Conservation (phyloP, 2,329 filamentous ascomycete genomes). For the Nannizziopsis arthrosporioides region DNA sequence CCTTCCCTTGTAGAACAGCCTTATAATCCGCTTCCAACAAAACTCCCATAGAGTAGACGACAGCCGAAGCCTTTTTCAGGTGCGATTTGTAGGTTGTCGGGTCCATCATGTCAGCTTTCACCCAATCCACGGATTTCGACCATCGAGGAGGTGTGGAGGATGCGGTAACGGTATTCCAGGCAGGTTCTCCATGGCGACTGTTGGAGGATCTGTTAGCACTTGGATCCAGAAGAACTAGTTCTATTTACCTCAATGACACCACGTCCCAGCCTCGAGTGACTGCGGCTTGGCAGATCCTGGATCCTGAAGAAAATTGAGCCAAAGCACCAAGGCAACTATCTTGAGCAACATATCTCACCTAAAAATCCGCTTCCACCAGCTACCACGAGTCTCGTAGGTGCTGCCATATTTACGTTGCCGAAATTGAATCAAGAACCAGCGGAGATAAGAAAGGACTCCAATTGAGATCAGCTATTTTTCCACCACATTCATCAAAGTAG, state of each 20-base stretch:
- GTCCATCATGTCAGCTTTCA: constrained; percentile 73
- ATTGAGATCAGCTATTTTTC: no score
- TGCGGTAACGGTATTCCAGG: constrained; percentile 69
- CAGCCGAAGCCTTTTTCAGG: constrained; percentile 65
- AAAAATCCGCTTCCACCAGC: constrained; percentile 91
- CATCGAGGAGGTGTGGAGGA: constrained; percentile 63
- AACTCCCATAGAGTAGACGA: constrained; percentile 93
- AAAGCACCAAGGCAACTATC: background rate
- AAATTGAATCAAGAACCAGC: background rate
- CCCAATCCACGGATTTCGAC: constrained; percentile 75
- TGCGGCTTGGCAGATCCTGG: constrained; percentile 81
- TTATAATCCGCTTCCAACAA: constrained; percentile 97
- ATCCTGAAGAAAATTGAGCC: constrained; percentile 34
- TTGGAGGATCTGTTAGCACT: background rate
- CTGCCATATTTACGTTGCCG: constrained; percentile 12
- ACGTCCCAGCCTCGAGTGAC: constrained; percentile 81
- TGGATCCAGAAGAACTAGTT: background rate
- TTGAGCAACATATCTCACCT: constrained; percentile 39
- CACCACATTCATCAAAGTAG: no score
- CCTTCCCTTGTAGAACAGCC: constrained; percentile 68
- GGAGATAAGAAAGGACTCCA: background rate
- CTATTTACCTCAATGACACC: constrained; percentile 68
- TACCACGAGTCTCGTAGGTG: constrained; percentile 67
- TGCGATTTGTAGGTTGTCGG: constrained; percentile 67
- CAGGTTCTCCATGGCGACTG: constrained; percentile 81